Evolutionary conservation across 768 basidiomycete species (phyloP).

Genomic region (Gloeopeniophorella convolvens): DNA sequence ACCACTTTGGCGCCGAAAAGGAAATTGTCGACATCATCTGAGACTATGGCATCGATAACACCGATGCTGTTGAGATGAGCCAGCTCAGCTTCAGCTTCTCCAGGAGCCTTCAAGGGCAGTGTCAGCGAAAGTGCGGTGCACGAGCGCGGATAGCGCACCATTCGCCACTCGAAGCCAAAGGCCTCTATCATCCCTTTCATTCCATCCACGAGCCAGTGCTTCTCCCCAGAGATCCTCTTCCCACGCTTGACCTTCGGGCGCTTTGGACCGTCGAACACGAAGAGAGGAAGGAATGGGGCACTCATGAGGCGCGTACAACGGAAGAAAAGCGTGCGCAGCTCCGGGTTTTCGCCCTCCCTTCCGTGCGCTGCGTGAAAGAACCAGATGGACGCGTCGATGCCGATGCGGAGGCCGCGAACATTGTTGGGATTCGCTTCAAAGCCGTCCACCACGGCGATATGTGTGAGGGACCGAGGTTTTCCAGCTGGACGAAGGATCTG

Average conservation of each 20-base stretch:
- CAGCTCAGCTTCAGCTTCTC: slow-evolving; percentile 92
- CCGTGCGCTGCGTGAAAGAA: slow-evolving; percentile 75
- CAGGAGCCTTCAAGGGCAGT: slow-evolving; percentile 61
- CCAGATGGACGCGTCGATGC: slow-evolving; percentile 83
- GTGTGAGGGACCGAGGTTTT: slow-evolving; percentile 65
- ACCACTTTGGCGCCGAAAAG: slow-evolving; percentile 82
- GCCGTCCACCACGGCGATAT: slow-evolving; percentile 68
- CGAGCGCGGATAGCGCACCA: slow-evolving; percentile 34
- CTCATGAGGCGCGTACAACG: slow-evolving; percentile 73
- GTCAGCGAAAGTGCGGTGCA: slow-evolving; percentile 19
- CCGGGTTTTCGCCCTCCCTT: slow-evolving; percentile 79
- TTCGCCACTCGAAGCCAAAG: slow-evolving; percentile 75
- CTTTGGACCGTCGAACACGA: slow-evolving; percentile 88
- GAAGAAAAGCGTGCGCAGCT: slow-evolving; percentile 78
- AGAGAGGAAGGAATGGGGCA: slow-evolving; percentile 78
- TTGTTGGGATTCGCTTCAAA: slow-evolving; percentile 60
- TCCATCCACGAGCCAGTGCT: slow-evolving; percentile 60
- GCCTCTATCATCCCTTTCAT: slow-evolving; percentile 76
- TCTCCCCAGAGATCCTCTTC: slow-evolving; percentile 57
- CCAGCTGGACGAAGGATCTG: slow-evolving; percentile 69
- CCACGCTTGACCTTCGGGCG: slow-evolving; percentile 78
- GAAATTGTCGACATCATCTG: slow-evolving; percentile 92
- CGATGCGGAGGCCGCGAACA: slow-evolving; percentile 70
- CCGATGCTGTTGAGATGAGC: slow-evolving; percentile 80
- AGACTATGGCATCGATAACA: slow-evolving; percentile 80